Evolutionary conservation across 257 asterid genomes (phyloP).

Genomic region (Solanum corneliomulleri): DNA sequence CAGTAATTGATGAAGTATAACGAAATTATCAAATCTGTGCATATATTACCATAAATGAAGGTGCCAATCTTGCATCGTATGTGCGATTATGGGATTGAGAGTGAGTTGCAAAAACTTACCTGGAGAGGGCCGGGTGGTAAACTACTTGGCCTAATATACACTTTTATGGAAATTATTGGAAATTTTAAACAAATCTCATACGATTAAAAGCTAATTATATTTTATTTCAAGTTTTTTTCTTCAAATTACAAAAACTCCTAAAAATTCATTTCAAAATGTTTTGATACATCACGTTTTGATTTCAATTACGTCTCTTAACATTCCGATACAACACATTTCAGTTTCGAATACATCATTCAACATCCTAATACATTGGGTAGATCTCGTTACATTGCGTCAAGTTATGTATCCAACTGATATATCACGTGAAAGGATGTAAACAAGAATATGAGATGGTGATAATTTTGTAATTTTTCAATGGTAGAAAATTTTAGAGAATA

Average conservation of each 20-base stretch:
- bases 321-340: neutral
- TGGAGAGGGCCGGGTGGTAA: neutral
- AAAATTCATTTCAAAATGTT: neutral
- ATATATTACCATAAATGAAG: neutral
- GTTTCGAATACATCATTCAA: neutral
- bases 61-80: neutral
- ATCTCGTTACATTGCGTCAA: too few species aligned
- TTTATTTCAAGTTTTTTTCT: too few species aligned
- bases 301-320: neutral
- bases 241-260: neutral
- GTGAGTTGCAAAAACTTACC: neutral
- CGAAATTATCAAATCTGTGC: neutral
- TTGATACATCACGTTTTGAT: rapidly evolving
- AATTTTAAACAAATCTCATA: neutral
- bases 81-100: neutral
- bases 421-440: neutral
- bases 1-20: neutral
- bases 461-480: neutral
- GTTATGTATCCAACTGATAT: too few species aligned
- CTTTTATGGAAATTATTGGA: neutral
- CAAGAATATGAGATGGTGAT: neutral
- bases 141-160: neutral
- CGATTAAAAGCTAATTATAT: too few species aligned
- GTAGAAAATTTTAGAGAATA: too few species aligned
- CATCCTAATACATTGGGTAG: too few species aligned